Percentiles rank a stretch among this genome's conserved stretches.
phyloP scores from a whole-genome alignment of 2,329 filamentous ascomycete genomes.

The Penicillium expansum region DNA sequence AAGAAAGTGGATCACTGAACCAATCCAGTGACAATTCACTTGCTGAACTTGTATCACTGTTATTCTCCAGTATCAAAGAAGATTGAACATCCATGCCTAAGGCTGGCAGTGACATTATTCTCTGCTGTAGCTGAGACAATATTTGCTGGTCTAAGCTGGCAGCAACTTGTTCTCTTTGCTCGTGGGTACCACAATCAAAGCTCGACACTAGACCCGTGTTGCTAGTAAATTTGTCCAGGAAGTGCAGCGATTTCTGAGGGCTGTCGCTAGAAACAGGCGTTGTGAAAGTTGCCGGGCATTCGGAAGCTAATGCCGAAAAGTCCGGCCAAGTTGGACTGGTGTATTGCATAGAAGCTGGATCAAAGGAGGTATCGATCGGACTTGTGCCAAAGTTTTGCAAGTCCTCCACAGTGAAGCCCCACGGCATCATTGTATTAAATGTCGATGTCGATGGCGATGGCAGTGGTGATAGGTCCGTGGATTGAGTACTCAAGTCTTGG shows the following conservation, averaged over 20 bases:
- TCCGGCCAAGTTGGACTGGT: slow-evolving; percentile 13
- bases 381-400: slow-evolving; percentile 1
- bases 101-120: not conserved
- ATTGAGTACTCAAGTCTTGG: not conserved
- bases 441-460: not conserved
- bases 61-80: no score
- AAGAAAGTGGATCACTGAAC: no score
- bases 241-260: slow-evolving; percentile 24
- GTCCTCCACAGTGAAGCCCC: not conserved
- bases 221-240: slow-evolving; percentile 39
- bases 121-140: not conserved
- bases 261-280: not conserved
- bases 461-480: not conserved
- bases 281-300: slow-evolving; percentile 2
- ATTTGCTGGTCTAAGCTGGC: slow-evolving; percentile 5
- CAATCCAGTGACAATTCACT: no score
- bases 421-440: not conserved
- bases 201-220: slow-evolving; percentile 36
- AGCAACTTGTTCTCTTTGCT: slow-evolving; percentile 29
- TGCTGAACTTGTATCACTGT: no score
- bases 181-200: slow-evolving; percentile 38
- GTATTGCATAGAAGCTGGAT: not conserved
- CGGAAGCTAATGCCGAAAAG: slow-evolving; percentile 4
- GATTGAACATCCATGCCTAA: not conserved
- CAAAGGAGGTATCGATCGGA: not conserved